These are phyloP conservation scores for Hypoxylon trugodes DNA, from an alignment of 495 filamentous ascomycete genomes.

Conservation along the genomic window DNA sequence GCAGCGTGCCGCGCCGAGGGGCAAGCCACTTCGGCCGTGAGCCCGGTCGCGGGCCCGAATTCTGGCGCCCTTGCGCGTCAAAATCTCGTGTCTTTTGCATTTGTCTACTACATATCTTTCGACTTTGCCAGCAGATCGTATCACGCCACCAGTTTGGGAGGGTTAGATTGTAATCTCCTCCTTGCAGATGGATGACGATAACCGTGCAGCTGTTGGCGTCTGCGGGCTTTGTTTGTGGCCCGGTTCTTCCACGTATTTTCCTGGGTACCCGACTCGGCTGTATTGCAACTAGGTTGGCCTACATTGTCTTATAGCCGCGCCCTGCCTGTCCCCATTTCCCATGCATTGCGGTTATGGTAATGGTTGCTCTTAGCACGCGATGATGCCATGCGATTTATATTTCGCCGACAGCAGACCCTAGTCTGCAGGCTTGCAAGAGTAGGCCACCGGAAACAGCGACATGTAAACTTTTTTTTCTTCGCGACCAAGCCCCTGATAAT, in stretches of 20 bases:
- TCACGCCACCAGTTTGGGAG: slow-evolving; percentile 31
- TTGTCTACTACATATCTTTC: slow-evolving; percentile 13
- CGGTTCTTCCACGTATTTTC: slow-evolving; percentile 40
- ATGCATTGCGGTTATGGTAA: slow-evolving; percentile 27
- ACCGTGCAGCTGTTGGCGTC: slow-evolving; percentile 38
- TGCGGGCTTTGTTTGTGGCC: slow-evolving; percentile 25
- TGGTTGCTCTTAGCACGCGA: slow-evolving; percentile 30
- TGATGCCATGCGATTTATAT: slow-evolving; percentile 41
- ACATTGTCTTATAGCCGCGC: slow-evolving; percentile 38
- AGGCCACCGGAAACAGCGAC: slow-evolving; percentile 7
- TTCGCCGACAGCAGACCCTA: slow-evolving; percentile 37
- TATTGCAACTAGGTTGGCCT: slow-evolving; percentile 35
- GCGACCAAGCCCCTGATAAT: background rate
- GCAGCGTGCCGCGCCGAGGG: slow-evolving; percentile 37
- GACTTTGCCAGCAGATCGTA: slow-evolving; percentile 19
- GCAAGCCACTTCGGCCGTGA: slow-evolving; percentile 32
- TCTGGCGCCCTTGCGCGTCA: slow-evolving; percentile 5
- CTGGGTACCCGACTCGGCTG: slow-evolving; percentile 42
- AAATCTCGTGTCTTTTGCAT: slow-evolving; percentile 10
- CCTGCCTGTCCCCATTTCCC: no score
- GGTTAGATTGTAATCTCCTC: slow-evolving; percentile 8
- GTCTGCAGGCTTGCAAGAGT: slow-evolving; percentile 13
- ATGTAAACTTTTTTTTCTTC: slow-evolving; percentile 1
- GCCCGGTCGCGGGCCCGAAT: slow-evolving; percentile 36
- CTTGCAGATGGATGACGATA: slow-evolving; percentile 40